phyloP scores from a whole-genome alignment of 495 filamentous ascomycete genomes.

The Geopyxis carbonaria region DNA sequence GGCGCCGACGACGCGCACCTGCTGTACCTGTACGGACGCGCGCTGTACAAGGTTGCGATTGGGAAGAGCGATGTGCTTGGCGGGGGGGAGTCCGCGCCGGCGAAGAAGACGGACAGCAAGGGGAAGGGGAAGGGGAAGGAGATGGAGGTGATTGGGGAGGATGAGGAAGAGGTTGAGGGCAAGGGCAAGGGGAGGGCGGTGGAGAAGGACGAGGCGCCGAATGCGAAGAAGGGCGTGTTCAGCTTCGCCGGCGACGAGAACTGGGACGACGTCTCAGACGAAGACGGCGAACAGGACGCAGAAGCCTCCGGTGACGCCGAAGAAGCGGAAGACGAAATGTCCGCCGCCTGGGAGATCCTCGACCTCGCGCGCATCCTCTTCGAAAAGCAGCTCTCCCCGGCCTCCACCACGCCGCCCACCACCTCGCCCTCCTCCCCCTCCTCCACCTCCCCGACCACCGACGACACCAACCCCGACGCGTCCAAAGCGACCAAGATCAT shows the following conservation, averaged over 20 bases:
- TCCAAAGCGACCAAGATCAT: conserved; percentile 9
- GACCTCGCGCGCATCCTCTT: conserved; percentile 79
- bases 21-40: conserved; percentile 81
- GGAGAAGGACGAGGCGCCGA: conserved; percentile 1
- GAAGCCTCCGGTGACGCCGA: conserved; percentile 23
- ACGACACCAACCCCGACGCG: conserved; percentile 1
- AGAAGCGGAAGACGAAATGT: conserved; percentile 78
- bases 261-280: conserved; percentile 59
- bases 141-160: conserved; percentile 12
- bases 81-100: conserved; percentile 43
- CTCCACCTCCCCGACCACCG: conserved; percentile 24
- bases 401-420: conserved; percentile 1
- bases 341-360: conserved; percentile 74
- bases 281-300: conserved; percentile 35
- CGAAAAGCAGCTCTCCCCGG: conserved; percentile 34
- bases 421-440: conserved; percentile 25
- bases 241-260: conserved; percentile 91
- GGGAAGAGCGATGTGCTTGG: conserved; percentile 89
- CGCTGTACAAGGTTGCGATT: conserved; percentile 80
- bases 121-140: conserved; percentile 28
- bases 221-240: conserved; percentile 49
- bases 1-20: conserved; percentile 84
- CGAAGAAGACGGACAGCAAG: conserved; percentile 27
- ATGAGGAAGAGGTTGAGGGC: conserved; percentile 1
- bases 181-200: too few species aligned